These are phyloP conservation scores for Hamamelis virginiana DNA, from an alignment of 164 flowering plant species.

Conservation along the genomic window DNA sequence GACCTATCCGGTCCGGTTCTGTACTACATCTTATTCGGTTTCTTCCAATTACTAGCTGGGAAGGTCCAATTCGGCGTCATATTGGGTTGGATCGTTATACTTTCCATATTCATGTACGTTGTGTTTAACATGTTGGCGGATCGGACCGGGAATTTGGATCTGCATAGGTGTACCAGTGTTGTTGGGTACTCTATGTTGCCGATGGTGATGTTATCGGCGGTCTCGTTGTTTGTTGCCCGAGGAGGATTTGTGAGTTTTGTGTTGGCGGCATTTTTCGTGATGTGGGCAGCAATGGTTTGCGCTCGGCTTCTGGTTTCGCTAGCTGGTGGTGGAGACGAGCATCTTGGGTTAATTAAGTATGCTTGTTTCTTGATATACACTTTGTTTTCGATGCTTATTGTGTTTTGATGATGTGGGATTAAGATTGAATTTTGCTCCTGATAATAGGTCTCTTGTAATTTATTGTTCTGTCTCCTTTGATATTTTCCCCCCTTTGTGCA, in stretches of 20 bases:
- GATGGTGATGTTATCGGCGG: slow-evolving; percentile 73
- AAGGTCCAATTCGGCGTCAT: slow-evolving; percentile 88
- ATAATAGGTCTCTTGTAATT: neutral
- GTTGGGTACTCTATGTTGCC: slow-evolving; percentile 86
- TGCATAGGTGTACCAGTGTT: slow-evolving; percentile 75
- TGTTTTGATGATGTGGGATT: slow-evolving; percentile 42
- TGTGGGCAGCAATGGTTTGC: slow-evolving; percentile 79
- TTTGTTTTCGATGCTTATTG: slow-evolving; percentile 71
- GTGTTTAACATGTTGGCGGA: slow-evolving; percentile 92
- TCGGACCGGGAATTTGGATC: slow-evolving; percentile 70
- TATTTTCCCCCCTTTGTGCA: no score
- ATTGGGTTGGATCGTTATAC: slow-evolving; percentile 80
- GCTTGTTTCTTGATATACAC: slow-evolving; percentile 83
- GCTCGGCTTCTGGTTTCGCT: slow-evolving; percentile 67
- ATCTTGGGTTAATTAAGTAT: slow-evolving; percentile 76
- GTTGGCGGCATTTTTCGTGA: slow-evolving; percentile 55
- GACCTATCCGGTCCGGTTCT: slow-evolving; percentile 88
- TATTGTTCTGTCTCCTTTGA: no score
- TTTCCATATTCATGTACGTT: slow-evolving; percentile 69
- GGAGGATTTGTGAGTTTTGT: slow-evolving; percentile 42
- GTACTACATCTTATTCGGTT: slow-evolving; percentile 61
- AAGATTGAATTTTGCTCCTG: neutral
- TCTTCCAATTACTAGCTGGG: slow-evolving; percentile 87
- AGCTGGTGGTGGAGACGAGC: slow-evolving; percentile 77
- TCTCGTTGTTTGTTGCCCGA: slow-evolving; percentile 68